Percentiles rank a stretch among this genome's conserved stretches.
Conservation (phyloP, 352 stramenopile genomes). For the Pythium utonaiense region DNA sequence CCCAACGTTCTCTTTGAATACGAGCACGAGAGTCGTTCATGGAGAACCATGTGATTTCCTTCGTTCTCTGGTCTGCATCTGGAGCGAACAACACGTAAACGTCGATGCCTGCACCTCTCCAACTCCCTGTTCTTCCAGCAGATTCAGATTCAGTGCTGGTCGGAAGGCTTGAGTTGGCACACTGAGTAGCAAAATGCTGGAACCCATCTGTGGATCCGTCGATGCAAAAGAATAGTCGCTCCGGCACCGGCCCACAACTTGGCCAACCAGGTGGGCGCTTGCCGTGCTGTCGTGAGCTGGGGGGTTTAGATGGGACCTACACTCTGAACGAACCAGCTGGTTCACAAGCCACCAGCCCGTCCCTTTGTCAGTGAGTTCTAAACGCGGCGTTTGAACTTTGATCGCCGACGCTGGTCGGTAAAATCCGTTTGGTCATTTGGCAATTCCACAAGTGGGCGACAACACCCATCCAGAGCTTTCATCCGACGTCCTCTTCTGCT, state of each 20-base stretch:
- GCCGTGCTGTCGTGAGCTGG: background rate
- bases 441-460: slow-evolving; percentile 20
- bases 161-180: background rate
- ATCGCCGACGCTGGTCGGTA: background rate
- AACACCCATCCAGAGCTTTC: slow-evolving; percentile 9
- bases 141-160: background rate
- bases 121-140: background rate
- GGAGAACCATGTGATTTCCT: background rate
- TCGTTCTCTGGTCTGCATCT: background rate
- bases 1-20: too few species aligned
- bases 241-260: background rate
- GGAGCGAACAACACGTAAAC: background rate
- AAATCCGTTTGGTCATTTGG: slow-evolving; percentile 7
- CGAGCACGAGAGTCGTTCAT: background rate
- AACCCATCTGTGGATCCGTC: slow-evolving; percentile 14
- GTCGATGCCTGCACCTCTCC: too few species aligned
- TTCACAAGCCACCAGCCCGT: background rate
- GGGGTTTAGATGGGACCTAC: background rate
- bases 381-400: too few species aligned
- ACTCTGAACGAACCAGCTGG: background rate
- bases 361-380: background rate
- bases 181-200: slow-evolving; percentile 2
- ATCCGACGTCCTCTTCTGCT: background rate
- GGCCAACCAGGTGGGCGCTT: background rate
- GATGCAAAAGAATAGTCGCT: background rate